Base-by-base conservation (phyloP, 768 basidiomycete species). In the Rhizopogon roseolus region DNA sequence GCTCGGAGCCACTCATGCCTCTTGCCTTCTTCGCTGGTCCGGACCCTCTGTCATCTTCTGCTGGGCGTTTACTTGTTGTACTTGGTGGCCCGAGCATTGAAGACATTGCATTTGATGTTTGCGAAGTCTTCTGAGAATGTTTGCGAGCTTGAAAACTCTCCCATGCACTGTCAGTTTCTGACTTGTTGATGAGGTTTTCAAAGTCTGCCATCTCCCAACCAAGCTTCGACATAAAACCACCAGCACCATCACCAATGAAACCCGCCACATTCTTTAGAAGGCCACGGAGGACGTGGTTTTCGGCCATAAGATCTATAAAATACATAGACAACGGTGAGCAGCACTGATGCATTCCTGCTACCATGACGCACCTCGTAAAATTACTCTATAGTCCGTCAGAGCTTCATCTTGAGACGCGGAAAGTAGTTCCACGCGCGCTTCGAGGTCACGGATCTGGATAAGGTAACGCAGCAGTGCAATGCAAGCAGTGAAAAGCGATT, bases 321-420 rank as follows among this genome's bases (percentile, higher is more conserved):
- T 43, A 52, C 44, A 55, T 22, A 52, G 54, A 53, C 19, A 54
- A 46, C 25, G n/a, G 40, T 44, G 50, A 41, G 42, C 38, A 32
- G 49, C 46, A 10, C 32, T 2, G 27, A 41, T 32, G 29, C 53
- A 37, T 29, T 19, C 22, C 37, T 51, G 34, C 16, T 38, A 43
- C 29, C 29, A 41, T 44, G 16, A 62, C 73, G 13, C 41, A 84
- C 89, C 89, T 73, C 83, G 90, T 41, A 94, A 71, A 46, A 95
- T 85, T 59, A 88, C 85, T 54, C 88, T 78, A 79, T 94, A 80
- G 67, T 94, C 88, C 28, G 81, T 82, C 52, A 92, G 73, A 6
- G 91, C 85, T 69, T 96, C 91, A 76, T 94, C 94, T 63, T 93
- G 86, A 40, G 90, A 90, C 17, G 91, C 93, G 5, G 93, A 96